Evolutionary conservation across 768 basidiomycete species (phyloP).

Genomic region (Rhizopogon vinicolor): DNA sequence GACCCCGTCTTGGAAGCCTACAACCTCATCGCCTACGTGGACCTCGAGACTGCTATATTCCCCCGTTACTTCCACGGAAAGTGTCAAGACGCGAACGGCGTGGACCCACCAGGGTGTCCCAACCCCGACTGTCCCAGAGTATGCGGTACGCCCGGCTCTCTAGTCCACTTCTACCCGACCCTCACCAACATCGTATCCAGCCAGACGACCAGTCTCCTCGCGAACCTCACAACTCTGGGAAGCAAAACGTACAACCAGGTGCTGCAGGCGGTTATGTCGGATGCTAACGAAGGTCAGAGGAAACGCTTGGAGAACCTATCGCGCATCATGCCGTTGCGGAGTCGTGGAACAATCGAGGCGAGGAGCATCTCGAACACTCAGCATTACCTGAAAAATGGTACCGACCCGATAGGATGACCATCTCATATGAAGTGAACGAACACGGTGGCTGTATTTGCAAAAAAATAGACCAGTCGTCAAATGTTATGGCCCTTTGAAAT

Average conservation of each 20-base stretch:
- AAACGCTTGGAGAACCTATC: constrained; percentile 7
- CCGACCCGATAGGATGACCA: not conserved
- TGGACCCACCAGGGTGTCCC: constrained; percentile 66
- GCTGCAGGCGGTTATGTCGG: constrained; percentile 36
- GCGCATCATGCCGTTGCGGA: constrained; percentile 2
- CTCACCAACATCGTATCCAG: constrained; percentile 48
- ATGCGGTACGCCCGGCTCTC: constrained; percentile 79
- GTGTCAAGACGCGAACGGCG: constrained; percentile 48
- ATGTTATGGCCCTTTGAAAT: not conserved
- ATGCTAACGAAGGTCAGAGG: constrained; percentile 16
- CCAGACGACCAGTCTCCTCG: constrained; percentile 31
- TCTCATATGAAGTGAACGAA: constrained; percentile 6
- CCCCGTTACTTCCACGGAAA: constrained; percentile 74
- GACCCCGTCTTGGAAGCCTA: constrained; percentile 45
- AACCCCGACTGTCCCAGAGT: constrained; percentile 76
- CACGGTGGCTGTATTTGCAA: constrained; percentile 20
- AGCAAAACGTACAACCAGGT: constrained; percentile 39
- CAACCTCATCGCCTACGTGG: constrained; percentile 35
- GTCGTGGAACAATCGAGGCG: constrained; percentile 9
- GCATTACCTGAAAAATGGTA: constrained; percentile 20
- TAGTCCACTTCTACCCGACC: constrained; percentile 60
- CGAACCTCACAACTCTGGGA: constrained; percentile 30
- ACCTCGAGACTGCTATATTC: constrained; percentile 57
- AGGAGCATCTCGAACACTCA: constrained; percentile 7
- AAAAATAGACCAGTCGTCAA: constrained; percentile 23